Percentiles rank a stretch among this genome's conserved stretches.
phyloP scores from a whole-genome alignment of 257 asterid species.

The Solanum sparsipilum region DNA sequence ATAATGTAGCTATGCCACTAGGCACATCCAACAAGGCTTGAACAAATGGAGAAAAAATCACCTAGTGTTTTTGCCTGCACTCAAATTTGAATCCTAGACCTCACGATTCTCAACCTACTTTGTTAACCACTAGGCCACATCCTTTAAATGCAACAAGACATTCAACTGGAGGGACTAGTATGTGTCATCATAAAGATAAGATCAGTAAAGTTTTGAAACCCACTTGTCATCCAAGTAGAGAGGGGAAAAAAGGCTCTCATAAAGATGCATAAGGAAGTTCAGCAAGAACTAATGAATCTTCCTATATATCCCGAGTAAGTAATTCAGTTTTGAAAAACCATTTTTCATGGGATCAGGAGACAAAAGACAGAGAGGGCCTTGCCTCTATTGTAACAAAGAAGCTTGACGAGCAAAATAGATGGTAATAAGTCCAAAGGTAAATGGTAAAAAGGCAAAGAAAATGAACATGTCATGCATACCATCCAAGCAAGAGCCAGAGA shows the following conservation, averaged over 20 bases:
- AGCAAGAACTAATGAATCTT: background rate
- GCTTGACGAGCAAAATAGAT: background rate
- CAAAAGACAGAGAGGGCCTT: background rate
- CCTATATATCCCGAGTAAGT: background rate
- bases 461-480: constrained; percentile 32
- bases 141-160: background rate
- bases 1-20: background rate
- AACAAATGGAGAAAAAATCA: background rate
- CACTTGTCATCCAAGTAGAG: background rate
- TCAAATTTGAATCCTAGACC: background rate
- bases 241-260: background rate
- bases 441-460: background rate
- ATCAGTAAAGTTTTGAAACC: background rate
- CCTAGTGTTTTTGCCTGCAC: background rate
- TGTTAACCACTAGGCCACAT: background rate
- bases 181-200: background rate
- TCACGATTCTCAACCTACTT: background rate
- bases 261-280: background rate
- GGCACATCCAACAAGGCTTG: background rate
- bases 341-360: background rate
- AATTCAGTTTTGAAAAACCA: background rate
- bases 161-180: background rate
- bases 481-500: constrained; percentile 68
- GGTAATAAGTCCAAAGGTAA: background rate
- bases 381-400: background rate